These are phyloP conservation scores for Plantago elongata DNA, from an alignment of 257 asterid genomes.

Conservation along the genomic window DNA sequence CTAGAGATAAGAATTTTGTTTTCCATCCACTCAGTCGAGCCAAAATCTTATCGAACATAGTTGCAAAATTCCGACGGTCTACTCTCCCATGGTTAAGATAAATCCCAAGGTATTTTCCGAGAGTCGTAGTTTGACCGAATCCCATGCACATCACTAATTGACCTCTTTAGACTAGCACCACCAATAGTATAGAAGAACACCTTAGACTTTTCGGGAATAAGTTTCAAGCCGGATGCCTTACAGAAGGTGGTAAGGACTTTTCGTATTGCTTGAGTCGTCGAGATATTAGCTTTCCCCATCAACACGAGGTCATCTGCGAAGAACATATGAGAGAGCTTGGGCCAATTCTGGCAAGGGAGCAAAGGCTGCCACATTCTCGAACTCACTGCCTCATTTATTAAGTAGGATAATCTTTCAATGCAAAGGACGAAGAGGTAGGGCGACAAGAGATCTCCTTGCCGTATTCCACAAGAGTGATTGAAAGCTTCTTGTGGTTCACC, in stretches of 20 bases:
- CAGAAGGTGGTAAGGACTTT: no score
- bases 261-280: not conserved
- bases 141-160: no score
- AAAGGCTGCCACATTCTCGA: not conserved
- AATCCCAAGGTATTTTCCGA: no score
- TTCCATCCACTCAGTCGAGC: not conserved
- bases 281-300: not conserved
- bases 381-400: not conserved
- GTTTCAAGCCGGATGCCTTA: not conserved
- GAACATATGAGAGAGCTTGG: no score
- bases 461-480: not conserved
- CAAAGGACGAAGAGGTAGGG: not conserved
- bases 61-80: no score
- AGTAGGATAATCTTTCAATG: not conserved
- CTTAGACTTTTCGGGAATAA: not conserved
- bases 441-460: slow-evolving; percentile 3
- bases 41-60: not conserved
- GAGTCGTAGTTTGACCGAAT: no score
- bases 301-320: not conserved
- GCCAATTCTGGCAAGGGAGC: not conserved
- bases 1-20: not conserved
- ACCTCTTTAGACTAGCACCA: no score
- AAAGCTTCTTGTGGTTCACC: not conserved
- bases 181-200: not conserved
- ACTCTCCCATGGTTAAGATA: no score